Percentiles rank a stretch among this genome's conserved stretches.
phyloP scores from a whole-genome alignment of 805 yeast species.

The Blastobotrys mokoenaii region DNA sequence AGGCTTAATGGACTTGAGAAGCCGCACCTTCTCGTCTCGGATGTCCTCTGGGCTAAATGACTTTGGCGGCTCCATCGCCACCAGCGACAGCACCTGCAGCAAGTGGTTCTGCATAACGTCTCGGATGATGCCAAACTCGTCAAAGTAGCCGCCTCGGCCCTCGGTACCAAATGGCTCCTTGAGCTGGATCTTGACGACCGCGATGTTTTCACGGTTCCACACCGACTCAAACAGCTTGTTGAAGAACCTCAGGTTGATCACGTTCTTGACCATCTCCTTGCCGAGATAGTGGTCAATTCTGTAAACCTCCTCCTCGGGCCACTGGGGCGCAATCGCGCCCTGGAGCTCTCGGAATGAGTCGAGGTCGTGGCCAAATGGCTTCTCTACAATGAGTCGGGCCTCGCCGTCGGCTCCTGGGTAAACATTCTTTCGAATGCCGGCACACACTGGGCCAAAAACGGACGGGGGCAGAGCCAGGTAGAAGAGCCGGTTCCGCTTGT shows the following conservation, averaged over 20 bases:
- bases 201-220: conserved; percentile 77
- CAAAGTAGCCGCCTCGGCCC: conserved; percentile 98
- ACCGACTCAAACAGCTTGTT: conserved; percentile 80
- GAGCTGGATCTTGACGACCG: conserved; percentile 79
- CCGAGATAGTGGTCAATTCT: conserved; percentile 97
- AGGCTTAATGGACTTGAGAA: conserved; percentile 70
- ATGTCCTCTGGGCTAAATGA: conserved; percentile 88
- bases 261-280: conserved; percentile 95
- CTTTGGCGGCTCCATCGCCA: conserved; percentile 94
- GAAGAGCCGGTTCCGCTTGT: conserved; percentile 66
- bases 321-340: conserved; percentile 68
- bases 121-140: conserved; percentile 87
- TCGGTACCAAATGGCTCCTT: conserved; percentile 99
- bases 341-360: conserved; percentile 71
- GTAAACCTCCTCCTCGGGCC: conserved; percentile 83
- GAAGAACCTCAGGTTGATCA: conserved; percentile 82
- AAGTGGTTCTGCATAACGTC: conserved; percentile 98
- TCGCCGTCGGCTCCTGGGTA: conserved; percentile 58
- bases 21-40: conserved; percentile 93
- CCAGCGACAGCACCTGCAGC: conserved; percentile 80
- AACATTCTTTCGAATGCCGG: conserved; percentile 56
- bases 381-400: conserved; percentile 83
- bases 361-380: conserved; percentile 95
- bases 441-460: conserved; percentile 73
- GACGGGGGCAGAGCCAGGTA: conserved; percentile 95